Conservation (phyloP, 1,139 yeast species). For the Sugiyamaella neomexicana region DNA sequence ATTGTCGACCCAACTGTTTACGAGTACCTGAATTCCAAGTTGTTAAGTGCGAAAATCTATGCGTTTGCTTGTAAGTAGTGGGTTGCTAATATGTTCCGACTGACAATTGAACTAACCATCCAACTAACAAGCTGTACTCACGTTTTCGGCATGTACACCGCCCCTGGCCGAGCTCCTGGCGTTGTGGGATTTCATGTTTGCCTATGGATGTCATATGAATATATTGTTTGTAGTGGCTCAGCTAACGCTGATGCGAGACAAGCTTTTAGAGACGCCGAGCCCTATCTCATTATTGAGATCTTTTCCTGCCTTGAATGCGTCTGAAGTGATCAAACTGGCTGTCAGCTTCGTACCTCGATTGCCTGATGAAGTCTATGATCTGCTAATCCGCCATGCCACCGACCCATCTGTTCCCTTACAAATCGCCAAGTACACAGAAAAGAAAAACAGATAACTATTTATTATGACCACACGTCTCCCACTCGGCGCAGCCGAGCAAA, state of each 20-base stretch:
- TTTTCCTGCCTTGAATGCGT: slow-evolving; percentile 71
- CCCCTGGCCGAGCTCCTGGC: slow-evolving; percentile 73
- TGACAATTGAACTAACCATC: neutral
- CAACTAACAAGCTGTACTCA: slow-evolving; percentile 53
- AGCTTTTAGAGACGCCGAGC: slow-evolving; percentile 55
- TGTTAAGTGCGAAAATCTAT: slow-evolving; percentile 76
- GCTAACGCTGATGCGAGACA: slow-evolving; percentile 64
- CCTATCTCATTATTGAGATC: slow-evolving; percentile 78
- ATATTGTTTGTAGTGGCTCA: slow-evolving; percentile 84
- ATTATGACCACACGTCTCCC: too few species aligned
- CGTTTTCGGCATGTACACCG: slow-evolving; percentile 88
- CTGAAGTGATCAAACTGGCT: slow-evolving; percentile 74
- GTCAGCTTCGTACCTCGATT: slow-evolving; percentile 77
- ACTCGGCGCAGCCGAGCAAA: neutral
- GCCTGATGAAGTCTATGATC: slow-evolving; percentile 65
- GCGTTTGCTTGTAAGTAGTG: slow-evolving; percentile 68
- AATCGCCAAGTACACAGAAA: slow-evolving; percentile 14
- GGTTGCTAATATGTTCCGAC: neutral
- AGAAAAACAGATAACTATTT: slow-evolving; percentile 1
- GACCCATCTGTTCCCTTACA: slow-evolving; percentile 43
- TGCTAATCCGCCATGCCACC: slow-evolving; percentile 69
- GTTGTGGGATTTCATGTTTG: slow-evolving; percentile 88
- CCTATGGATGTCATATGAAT: slow-evolving; percentile 90
- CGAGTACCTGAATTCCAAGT: slow-evolving; percentile 59
- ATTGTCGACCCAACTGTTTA: slow-evolving; percentile 73